Conservation (phyloP, 805 yeast species). For the Candida sanyiensis region DNA sequence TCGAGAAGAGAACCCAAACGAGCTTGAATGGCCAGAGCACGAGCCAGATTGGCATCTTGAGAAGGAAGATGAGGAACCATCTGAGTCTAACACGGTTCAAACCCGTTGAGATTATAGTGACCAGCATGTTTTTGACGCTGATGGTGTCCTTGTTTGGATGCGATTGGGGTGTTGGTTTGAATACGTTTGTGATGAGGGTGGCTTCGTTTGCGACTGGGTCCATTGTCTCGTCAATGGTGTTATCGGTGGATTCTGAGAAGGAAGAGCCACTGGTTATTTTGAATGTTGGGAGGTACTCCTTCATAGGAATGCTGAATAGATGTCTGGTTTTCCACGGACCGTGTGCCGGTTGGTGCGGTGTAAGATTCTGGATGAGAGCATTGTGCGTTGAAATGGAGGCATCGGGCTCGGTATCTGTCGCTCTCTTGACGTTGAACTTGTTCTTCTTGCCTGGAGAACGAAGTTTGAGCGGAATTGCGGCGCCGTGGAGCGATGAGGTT, state of each 20-base stretch:
- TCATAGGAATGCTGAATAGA: slow-evolving; percentile 5
- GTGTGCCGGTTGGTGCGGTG: background rate
- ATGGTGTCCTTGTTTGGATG: background rate
- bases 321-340: background rate
- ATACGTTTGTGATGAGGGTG: background rate
- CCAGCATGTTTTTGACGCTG: background rate
- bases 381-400: background rate
- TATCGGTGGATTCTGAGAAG: background rate
- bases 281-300: slow-evolving; percentile 7
- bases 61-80: background rate
- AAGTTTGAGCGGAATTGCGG: background rate
- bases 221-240: background rate
- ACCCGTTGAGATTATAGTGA: background rate
- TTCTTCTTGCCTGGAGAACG: background rate
- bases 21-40: slow-evolving; percentile 1
- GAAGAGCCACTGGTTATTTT: slow-evolving; percentile 4
- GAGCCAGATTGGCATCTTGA: slow-evolving; percentile 2
- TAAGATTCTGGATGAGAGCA: background rate
- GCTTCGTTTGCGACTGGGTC: background rate
- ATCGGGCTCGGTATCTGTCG: background rate
- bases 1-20: background rate
- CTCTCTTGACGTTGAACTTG: slow-evolving; percentile 1
- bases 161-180: background rate
- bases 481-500: background rate
- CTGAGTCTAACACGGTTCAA: slow-evolving; percentile 1